These are phyloP conservation scores for Sclerotinia subarctica DNA, from an alignment of 2,329 filamentous ascomycete genomes.

Conservation along the genomic window DNA sequence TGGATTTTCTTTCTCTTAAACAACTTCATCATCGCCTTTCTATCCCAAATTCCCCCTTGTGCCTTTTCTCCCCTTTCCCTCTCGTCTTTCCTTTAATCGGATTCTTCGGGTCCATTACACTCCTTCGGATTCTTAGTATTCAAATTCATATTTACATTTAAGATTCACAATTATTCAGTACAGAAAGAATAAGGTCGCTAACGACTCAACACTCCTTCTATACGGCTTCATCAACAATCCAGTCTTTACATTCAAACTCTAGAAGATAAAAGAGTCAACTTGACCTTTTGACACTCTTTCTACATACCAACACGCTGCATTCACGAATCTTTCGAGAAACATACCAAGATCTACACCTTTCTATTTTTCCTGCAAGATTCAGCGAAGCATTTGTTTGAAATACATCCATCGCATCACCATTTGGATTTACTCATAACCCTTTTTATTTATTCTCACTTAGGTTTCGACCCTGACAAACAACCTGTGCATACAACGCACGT, in stretches of 20 bases:
- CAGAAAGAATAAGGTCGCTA: not conserved
- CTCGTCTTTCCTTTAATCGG: slow-evolving; percentile 33
- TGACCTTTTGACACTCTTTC: slow-evolving; percentile 16
- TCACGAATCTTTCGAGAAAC: slow-evolving; percentile 10
- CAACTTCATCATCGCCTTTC: slow-evolving; percentile 20
- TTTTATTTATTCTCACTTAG: slow-evolving; percentile 12
- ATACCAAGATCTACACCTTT: slow-evolving; percentile 25
- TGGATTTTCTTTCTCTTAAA: slow-evolving; percentile 16
- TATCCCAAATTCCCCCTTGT: slow-evolving; percentile 24
- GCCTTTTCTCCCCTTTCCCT: slow-evolving; percentile 35
- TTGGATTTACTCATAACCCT: slow-evolving; percentile 12
- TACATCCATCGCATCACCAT: not conserved
- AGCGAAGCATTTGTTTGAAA: slow-evolving; percentile 31
- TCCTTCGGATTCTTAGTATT: slow-evolving; percentile 37
- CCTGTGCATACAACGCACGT: slow-evolving; percentile 15
- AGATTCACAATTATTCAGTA: not conserved
- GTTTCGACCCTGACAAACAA: slow-evolving; percentile 1
- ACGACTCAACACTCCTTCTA: slow-evolving; percentile 8
- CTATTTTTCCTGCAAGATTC: slow-evolving; percentile 39
- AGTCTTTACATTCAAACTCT: slow-evolving; percentile 24
- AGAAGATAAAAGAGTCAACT: slow-evolving; percentile 1
- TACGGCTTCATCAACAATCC: not conserved
- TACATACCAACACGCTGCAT: not conserved
- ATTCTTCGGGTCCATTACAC: slow-evolving; percentile 47
- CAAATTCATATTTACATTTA: slow-evolving; percentile 24